Evolutionary conservation across 495 filamentous ascomycete species (phyloP).

Genomic region (Podospora pseudoanserina): DNA sequence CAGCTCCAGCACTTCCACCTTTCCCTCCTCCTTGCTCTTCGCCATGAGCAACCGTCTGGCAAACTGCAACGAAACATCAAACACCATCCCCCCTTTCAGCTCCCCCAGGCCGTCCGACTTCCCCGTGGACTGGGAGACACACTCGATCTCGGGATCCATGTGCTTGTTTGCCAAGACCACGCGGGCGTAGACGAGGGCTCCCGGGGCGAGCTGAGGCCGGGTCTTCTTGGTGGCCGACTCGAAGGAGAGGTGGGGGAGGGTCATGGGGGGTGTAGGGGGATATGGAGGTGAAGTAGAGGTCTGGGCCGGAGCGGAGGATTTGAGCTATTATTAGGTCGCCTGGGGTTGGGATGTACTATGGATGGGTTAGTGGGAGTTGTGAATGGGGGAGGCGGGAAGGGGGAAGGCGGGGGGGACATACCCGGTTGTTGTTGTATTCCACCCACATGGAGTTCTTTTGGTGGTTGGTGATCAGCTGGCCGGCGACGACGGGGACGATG

Average conservation of each 20-base stretch:
- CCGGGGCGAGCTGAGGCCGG: constrained; percentile 67
- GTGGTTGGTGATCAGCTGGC: constrained; percentile 67
- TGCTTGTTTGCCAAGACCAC: constrained; percentile 69
- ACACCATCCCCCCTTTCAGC: constrained; percentile 82
- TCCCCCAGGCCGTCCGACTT: constrained; percentile 87
- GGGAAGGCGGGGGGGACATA: constrained; percentile 31
- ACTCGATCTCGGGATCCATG: constrained; percentile 86
- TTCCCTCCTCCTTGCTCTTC: constrained; percentile 59
- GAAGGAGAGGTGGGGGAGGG: constrained; percentile 83
- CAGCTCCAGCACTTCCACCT: constrained; percentile 74
- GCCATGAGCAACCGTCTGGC: constrained; percentile 70
- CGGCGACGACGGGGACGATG: constrained; percentile 73
- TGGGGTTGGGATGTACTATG: constrained; percentile 71
- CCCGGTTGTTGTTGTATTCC: constrained; percentile 63
- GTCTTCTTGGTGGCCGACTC: constrained; percentile 91
- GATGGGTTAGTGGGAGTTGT: not conserved
- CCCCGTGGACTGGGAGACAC: constrained; percentile 78
- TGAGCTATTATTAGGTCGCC: constrained; percentile 84
- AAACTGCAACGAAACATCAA: constrained; percentile 74
- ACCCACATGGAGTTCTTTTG: constrained; percentile 79
- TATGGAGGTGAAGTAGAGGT: constrained; percentile 64
- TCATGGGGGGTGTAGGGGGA: constrained; percentile 65
- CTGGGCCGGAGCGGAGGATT: constrained; percentile 67
- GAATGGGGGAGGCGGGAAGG: not conserved
- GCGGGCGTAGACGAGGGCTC: constrained; percentile 82